Evolutionary conservation across 306 rosid species (phyloP).

Genomic region (Acmispon strigosus): DNA sequence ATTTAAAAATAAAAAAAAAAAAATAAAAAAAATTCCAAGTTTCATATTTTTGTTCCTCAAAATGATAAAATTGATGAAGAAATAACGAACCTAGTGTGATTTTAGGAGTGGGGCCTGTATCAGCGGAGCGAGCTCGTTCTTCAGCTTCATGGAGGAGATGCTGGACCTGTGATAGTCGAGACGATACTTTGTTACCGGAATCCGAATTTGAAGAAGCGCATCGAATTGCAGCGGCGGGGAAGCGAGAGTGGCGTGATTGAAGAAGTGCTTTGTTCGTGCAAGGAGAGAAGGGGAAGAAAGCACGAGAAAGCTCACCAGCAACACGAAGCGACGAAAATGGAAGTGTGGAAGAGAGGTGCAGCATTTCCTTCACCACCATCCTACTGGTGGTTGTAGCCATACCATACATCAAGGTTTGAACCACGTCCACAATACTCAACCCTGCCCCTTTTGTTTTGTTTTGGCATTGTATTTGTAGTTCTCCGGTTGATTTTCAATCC

Average conservation of each 20-base stretch:
- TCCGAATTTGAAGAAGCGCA: conserved; percentile 49
- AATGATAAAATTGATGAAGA: not conserved
- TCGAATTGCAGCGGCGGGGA: conserved; percentile 32
- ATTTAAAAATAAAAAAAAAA: not conserved
- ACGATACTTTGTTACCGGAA: conserved; percentile 45
- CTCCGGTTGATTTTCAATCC: not conserved
- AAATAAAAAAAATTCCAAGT: not conserved
- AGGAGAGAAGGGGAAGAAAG: not conserved
- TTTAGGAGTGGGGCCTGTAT: conserved; percentile 55
- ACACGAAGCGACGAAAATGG: conserved; percentile 6
- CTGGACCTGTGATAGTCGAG: conserved; percentile 80
- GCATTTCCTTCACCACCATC: conserved; percentile 36
- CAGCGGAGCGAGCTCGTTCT: conserved; percentile 54
- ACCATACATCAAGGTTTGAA: conserved; percentile 21
- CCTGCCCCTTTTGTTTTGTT: not conserved
- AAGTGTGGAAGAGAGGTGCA: conserved; percentile 26
- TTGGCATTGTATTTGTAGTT: not conserved
- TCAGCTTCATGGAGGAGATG: conserved; percentile 76
- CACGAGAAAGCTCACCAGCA: not conserved
- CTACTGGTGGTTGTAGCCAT: conserved; percentile 43
- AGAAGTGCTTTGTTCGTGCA: not conserved
- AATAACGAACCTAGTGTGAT: conserved; percentile 55
- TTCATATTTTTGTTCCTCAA: not conserved
- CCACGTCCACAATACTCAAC: not conserved
- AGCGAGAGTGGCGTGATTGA: conserved; percentile 14